Evolutionary conservation across 176 grass and related monocot species (phyloP), one percentile per base, ranked within the genome.

Genomic region (Triticum timopheevii): DNA sequence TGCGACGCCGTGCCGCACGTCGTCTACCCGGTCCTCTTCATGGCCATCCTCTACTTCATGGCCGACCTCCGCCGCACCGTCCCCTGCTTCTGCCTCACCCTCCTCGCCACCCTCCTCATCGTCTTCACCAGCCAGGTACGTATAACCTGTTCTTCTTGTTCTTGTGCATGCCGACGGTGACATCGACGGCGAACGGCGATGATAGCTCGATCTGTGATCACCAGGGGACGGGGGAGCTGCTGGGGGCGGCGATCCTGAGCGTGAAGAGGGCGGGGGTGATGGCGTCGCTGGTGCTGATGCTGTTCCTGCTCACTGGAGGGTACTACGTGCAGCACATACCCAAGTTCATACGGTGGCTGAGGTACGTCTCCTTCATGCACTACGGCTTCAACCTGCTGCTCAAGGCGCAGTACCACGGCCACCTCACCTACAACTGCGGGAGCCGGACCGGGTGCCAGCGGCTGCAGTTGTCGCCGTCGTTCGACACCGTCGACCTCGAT

Each of bases 291-390:
- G 89, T 95, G 66, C 89, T 98, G 17, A 95, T 98, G 95, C 89
- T 98, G 36, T 95, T 98, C 88, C 95, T 98, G 23, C 93, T 98
- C 79, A 98, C 95, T 23, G 95, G 95, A 39, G 95, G 93, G 2
- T 98, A 98, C 82, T 98, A 98, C 75, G 90, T 83, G 71, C 86
- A 95, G 93, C 95, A 98, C 77, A 91, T 93, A 88, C 95, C 95
- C 0, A 79, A 75, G 58, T 98, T 98, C 54, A 92, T 98, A 40
- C 73, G 87, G 8, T 98, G 95, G 95, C 64, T 98, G 19, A 98
- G 93, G 85, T 95, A 95, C 81, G 77, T 93, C 15, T 98, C 95
- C 2, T 95, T 95, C 89, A 93, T 95, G 93, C 95, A 95, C 80
- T 93, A 95, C 73, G 95, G 95, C 2, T 98, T 98, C 85, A 92